These are phyloP conservation scores for Cladophialophora chaetospira DNA, from an alignment of 2,329 filamentous ascomycete species.

Conservation along the genomic window DNA sequence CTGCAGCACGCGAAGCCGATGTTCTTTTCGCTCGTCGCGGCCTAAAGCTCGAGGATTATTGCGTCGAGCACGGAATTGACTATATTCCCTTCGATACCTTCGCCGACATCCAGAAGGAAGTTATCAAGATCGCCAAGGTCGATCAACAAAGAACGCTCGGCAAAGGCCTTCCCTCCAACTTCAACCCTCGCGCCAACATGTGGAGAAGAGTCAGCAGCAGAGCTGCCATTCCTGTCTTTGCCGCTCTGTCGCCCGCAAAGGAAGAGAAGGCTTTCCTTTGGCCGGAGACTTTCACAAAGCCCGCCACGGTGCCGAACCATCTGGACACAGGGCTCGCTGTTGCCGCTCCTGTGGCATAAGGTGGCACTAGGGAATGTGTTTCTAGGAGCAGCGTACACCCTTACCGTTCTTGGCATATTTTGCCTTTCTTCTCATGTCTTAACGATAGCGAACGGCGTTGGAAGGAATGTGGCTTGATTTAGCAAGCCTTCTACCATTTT, in stretches of 20 bases:
- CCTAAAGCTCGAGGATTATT: conserved; percentile 67
- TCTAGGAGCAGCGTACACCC: too few relatives aligned
- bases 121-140: conserved; percentile 59
- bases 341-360: conserved; percentile 25
- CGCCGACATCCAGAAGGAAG: conserved; percentile 64
- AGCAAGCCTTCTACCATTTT: neutral
- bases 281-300: conserved; percentile 60
- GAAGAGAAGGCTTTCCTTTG: conserved; percentile 66
- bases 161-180: conserved; percentile 59
- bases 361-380: neutral
- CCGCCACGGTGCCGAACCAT: conserved; percentile 37
- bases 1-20: conserved; percentile 66
- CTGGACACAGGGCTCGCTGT: conserved; percentile 14
- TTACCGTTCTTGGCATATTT: neutral
- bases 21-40: conserved; percentile 69
- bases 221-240: conserved; percentile 53
- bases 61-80: conserved; percentile 60
- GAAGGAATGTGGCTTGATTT: neutral
- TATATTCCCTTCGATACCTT: conserved; percentile 68
- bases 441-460: conserved; percentile 16
- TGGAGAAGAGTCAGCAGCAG: conserved; percentile 66
- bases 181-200: conserved; percentile 69
- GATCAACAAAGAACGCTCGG: conserved; percentile 64
- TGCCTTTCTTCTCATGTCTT: neutral
- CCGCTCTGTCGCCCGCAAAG: conserved; percentile 54